These are phyloP conservation scores for Rhodotorula paludigena DNA, from an alignment of 768 basidiomycete species.

Conservation along the genomic window DNA sequence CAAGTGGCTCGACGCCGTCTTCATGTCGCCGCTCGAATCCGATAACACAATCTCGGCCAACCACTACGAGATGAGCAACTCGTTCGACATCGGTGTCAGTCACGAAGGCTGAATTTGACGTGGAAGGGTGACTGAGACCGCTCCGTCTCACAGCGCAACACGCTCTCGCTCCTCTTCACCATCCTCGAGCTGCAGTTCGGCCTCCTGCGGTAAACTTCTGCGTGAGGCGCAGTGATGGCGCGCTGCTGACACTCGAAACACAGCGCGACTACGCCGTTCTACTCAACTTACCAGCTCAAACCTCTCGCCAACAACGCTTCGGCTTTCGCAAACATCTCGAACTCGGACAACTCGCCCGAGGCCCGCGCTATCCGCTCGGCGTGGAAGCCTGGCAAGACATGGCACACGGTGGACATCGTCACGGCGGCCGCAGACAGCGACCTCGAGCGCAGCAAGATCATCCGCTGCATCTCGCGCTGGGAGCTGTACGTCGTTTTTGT, in stretches of 20 bases:
- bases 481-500: conserved; percentile 43
- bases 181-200: conserved; percentile 52
- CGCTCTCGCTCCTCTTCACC: conserved; percentile 53
- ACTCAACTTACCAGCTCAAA: conserved; percentile 51
- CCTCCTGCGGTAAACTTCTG: no score
- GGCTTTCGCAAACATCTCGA: conserved; percentile 45
- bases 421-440: conserved; percentile 43
- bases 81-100: conserved; percentile 51
- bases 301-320: conserved; percentile 33
- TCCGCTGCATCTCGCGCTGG: conserved; percentile 50
- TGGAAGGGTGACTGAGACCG: neutral
- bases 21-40: conserved; percentile 18
- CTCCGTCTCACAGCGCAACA: conserved; percentile 46
- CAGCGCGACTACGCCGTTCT: conserved; percentile 53
- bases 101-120: neutral
- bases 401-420: conserved; percentile 49
- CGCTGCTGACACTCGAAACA: no score
- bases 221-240: no score
- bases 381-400: conserved; percentile 45
- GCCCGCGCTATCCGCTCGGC: conserved; percentile 46
- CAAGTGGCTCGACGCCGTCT: conserved; percentile 35
- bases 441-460: conserved; percentile 47
- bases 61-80: conserved; percentile 21
- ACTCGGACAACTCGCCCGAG: conserved; percentile 46
- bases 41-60: conserved; percentile 33